Evolutionary conservation across 2,329 filamentous ascomycete species (phyloP), one percentile per base, ranked within the genome.

Genomic region (Xylariomycetidae sp.): DNA sequence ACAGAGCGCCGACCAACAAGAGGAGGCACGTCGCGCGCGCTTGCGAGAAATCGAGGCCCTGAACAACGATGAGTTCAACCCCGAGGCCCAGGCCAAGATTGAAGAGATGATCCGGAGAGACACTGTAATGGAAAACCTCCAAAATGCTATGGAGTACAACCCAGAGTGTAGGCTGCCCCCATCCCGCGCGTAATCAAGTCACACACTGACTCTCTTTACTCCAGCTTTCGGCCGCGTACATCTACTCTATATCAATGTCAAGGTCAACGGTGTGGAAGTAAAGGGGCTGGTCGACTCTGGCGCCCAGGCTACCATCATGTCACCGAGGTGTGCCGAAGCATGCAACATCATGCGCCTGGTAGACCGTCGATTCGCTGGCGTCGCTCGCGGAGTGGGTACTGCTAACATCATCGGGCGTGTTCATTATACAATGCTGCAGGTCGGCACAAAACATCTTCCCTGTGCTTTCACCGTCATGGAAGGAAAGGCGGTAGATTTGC

Each of bases 401-500:
- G 92, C 92, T 16, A 85, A 82, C 37, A 97, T 98, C 49, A 81
- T 98, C 14, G 92, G 92, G 19, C 86, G 92, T 33, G 92, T 98
- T 4, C 92, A 98, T 61, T 88, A 87, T 15, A 92, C 92, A 8
- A 88, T 90, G 61, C 94, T 98, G 61, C 90, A 87, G 61, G 92
- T 98, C 48, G 92, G 90, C 33, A 79, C 75, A 26, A 77, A 90
- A 42, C 88, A 88, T 56, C 70, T 98, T 48, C 83, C 90, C 3
- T 97, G 89, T 65, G 92, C 88, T 39, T 98, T 98, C 61, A 98
- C 92, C 3, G 92, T 98, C 54, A 98, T 98, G 92, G 92, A 98
- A 65, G 92, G 92, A 45, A 98, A 97, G 63, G 81, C 88, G 33
- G 92, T 98, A 16, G 92, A 97, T 57, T 71, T 98, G 13, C 74